Conservation (phyloP, 2,329 filamentous ascomycete genomes). For the Microsporum canis region DNA sequence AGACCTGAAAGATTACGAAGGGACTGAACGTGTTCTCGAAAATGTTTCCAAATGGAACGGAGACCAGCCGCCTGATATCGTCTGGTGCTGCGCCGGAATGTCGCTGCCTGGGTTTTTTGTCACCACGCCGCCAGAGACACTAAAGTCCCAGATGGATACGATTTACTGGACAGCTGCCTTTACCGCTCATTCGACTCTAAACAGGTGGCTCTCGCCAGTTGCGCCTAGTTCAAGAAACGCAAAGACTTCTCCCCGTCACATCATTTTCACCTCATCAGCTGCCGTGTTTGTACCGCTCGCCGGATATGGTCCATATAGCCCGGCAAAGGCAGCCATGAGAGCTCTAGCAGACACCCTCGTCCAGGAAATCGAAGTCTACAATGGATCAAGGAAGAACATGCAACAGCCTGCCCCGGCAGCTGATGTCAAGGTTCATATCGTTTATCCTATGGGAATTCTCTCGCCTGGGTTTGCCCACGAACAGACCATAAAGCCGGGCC, state of each 20-base stretch:
- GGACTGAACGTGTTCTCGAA: conserved; percentile 57
- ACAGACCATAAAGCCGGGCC: conserved; percentile 63
- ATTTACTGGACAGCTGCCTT: conserved; percentile 84
- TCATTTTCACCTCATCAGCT: conserved; percentile 77
- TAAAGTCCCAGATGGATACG: conserved; percentile 75
- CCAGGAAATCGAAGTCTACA: conserved; percentile 79
- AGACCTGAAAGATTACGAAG: conserved; percentile 61
- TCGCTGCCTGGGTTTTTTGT: conserved; percentile 65
- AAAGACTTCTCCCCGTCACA: conserved; percentile 46
- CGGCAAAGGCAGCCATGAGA: conserved; percentile 74
- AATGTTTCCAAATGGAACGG: conserved; percentile 72
- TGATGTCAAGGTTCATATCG: conserved; percentile 65
- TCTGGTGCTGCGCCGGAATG: conserved; percentile 80
- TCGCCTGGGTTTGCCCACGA: conserved; percentile 65
- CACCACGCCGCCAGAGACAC: conserved; percentile 55
- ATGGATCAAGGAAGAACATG: conserved; percentile 44
- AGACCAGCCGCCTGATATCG: conserved; percentile 61
- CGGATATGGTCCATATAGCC: conserved; percentile 75
- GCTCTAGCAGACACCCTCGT: conserved; percentile 71
- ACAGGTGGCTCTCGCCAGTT: conserved; percentile 53
- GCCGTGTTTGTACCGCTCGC: conserved; percentile 63
- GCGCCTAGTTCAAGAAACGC: conserved; percentile 20
- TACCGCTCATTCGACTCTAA: conserved; percentile 69
- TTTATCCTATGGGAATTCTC: conserved; percentile 75
- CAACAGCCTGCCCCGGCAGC: conserved; percentile 41